A percentile compares a stretch with the other conserved stretches of the same genome.
These are phyloP conservation scores for Cryptosporidium bovis DNA, from an alignment of 169 alveolate genomes.

Conservation along the genomic window DNA sequence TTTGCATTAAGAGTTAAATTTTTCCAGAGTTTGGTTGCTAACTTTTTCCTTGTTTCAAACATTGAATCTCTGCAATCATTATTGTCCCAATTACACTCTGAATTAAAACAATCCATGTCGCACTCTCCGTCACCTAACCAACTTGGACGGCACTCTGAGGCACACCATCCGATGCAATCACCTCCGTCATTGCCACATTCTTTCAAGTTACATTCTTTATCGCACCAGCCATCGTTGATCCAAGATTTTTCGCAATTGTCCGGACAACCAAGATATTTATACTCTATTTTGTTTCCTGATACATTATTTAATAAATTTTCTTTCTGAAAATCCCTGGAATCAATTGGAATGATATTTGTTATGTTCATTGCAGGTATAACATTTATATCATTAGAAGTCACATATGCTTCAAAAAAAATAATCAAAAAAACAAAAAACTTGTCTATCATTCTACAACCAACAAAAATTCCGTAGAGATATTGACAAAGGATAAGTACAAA, in stretches of 20 bases:
- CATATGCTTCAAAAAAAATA: background rate
- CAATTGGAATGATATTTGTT: constrained; percentile 41
- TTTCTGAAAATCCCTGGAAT: background rate
- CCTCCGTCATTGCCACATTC: constrained; percentile 73
- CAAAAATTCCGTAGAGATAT: no score
- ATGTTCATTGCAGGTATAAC: background rate
- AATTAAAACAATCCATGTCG: constrained; percentile 79
- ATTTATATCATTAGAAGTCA: background rate
- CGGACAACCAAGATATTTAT: constrained; percentile 35
- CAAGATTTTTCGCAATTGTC: constrained; percentile 55
- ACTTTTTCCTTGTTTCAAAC: constrained; percentile 7
- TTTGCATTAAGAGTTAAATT: background rate
- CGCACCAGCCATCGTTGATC: constrained; percentile 75
- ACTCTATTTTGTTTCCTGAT: constrained; percentile 5
- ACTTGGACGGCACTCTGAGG: constrained; percentile 80
- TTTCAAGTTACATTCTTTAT: constrained; percentile 61
- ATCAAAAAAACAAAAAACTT: background rate
- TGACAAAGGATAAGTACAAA: no score
- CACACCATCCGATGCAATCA: constrained; percentile 79
- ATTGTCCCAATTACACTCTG: constrained; percentile 81
- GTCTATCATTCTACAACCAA: background rate
- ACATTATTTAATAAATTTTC: background rate
- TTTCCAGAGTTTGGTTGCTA: background rate
- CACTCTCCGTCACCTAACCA: constrained; percentile 84
- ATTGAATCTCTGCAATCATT: constrained; percentile 76